Conservation (phyloP, 179 eudicot species). For the Monotropa hypopitys region DNA sequence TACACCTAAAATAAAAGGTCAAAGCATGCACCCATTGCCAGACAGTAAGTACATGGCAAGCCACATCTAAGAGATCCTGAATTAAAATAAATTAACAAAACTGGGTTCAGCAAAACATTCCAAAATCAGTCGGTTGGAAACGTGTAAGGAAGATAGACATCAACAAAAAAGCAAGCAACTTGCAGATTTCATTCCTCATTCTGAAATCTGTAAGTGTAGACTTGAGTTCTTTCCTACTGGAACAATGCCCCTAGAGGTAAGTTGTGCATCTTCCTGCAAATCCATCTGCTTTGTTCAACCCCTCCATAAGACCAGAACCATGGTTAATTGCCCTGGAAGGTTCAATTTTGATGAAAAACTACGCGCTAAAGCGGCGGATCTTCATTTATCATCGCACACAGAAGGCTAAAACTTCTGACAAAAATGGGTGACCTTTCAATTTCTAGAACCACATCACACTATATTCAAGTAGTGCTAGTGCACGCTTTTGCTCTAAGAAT, state of each 20-base stretch:
- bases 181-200: not conserved
- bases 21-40: not conserved
- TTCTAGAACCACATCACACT: not conserved
- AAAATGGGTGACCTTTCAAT: not conserved
- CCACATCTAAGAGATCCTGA: not conserved
- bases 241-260: not conserved
- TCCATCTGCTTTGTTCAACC: not conserved
- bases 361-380: not conserved
- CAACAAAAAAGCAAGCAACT: not conserved
- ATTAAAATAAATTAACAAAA: not conserved
- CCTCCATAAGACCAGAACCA: not conserved
- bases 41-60: not conserved
- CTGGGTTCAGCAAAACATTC: not conserved
- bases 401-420: not conserved
- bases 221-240: not conserved
- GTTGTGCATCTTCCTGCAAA: not conserved
- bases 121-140: not conserved
- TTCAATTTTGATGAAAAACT: not conserved
- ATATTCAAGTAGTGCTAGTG: not conserved
- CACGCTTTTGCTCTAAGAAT: not conserved
- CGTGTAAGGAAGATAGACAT: not conserved
- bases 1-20: not conserved
- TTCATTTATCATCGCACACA: not conserved
- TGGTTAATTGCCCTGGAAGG: not conserved
- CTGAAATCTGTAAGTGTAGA: not conserved